phyloP scores from a whole-genome alignment of 2,329 filamentous ascomycete genomes.

The Davidsoniella neocaledoniae region DNA sequence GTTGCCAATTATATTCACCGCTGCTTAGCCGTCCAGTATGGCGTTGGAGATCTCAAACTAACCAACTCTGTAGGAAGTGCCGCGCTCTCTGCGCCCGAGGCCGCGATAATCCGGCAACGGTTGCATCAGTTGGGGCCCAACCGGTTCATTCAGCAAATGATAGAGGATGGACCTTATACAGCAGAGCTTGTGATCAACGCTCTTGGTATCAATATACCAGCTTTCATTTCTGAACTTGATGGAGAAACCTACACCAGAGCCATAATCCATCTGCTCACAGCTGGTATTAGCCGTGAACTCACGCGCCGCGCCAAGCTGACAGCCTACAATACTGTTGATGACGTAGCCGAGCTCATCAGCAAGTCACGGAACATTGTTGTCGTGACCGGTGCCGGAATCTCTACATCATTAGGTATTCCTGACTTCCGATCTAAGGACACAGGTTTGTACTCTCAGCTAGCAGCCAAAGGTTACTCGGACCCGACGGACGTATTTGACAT shows the following conservation, averaged over 20 bases:
- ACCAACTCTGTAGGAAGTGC: background rate
- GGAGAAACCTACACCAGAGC: constrained; percentile 2
- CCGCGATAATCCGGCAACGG: constrained; percentile 1
- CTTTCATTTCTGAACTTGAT: constrained; percentile 2
- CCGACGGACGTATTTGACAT: constrained; percentile 96
- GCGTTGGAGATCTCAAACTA: no score
- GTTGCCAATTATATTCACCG: no score
- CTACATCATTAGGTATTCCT: constrained; percentile 88
- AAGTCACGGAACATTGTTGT: constrained; percentile 73
- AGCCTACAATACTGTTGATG: constrained; percentile 71
- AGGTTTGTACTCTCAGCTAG: constrained; percentile 75
- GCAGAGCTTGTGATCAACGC: constrained; percentile 4
- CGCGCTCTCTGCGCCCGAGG: background rate
- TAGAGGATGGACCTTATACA: background rate
- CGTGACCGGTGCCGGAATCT: constrained; percentile 89
- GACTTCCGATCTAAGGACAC: constrained; percentile 92
- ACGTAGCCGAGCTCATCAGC: constrained; percentile 64
- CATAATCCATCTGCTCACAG: constrained; percentile 38
- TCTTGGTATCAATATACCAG: constrained; percentile 7
- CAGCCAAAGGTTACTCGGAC: constrained; percentile 59
- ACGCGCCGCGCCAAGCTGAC: constrained; percentile 64
- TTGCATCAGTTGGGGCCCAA: constrained; percentile 7
- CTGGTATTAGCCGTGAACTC: constrained; percentile 66
- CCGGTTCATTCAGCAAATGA: constrained; percentile 1
- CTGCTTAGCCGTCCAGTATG: no score